Evolutionary conservation across 1,139 yeast genomes (phyloP).

Genomic region (Lodderomyces margitis): DNA sequence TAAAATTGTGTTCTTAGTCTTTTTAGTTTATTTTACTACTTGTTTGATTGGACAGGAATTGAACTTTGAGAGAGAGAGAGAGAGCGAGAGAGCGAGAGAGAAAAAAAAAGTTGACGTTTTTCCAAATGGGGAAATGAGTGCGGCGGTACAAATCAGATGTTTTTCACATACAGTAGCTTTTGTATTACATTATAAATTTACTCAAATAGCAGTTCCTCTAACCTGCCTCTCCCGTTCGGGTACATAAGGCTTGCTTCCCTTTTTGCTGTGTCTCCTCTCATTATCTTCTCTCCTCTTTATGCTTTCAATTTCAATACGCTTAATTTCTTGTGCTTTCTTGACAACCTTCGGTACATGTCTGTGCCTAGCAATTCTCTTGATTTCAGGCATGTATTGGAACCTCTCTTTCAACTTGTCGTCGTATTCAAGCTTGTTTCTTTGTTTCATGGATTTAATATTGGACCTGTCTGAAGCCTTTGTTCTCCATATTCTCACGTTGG

Average conservation of each 20-base stretch:
- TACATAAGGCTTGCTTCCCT: conserved; percentile 62
- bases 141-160: not conserved
- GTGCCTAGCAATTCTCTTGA: conserved; percentile 83
- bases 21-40: not conserved
- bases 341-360: conserved; percentile 86
- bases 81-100: not conserved
- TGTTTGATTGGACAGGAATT: conserved; percentile 1
- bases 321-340: conserved; percentile 86
- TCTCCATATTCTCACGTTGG: conserved; percentile 93
- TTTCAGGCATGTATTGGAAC: conserved; percentile 95
- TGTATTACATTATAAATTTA: too few relatives aligned
- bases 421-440: conserved; percentile 82
- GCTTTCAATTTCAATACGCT: conserved; percentile 67
- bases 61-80: too few relatives aligned
- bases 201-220: conserved; percentile 66
- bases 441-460: conserved; percentile 74
- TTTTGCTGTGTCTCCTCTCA: conserved; percentile 72
- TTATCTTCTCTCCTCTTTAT: conserved; percentile 80
- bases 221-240: conserved; percentile 85
- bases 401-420: conserved; percentile 89
- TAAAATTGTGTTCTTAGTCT: too few relatives aligned
- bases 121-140: not conserved
- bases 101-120: not conserved
- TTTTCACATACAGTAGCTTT: conserved; percentile 17
- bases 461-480: conserved; percentile 81